Conservation (phyloP, 805 yeast genomes). For the Suhomyces vadensis region DNA sequence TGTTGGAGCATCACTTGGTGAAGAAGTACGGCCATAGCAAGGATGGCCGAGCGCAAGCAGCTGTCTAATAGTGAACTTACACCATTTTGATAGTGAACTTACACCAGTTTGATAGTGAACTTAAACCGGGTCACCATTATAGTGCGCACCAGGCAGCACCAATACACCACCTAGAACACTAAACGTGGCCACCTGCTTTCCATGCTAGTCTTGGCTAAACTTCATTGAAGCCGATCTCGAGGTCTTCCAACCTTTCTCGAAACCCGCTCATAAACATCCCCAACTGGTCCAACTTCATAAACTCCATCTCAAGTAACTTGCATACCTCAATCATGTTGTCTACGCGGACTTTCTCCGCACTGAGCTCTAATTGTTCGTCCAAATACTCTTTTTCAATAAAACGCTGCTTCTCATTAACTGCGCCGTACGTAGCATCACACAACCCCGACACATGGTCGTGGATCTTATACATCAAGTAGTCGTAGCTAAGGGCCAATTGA, state of each 20-base stretch:
- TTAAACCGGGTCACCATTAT: too few relatives aligned
- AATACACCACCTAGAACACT: too few relatives aligned
- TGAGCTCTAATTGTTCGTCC: constrained; percentile 29
- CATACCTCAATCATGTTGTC: constrained; percentile 46
- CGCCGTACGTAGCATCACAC: constrained; percentile 38
- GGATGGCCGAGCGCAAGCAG: too few relatives aligned
- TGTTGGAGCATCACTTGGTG: constrained; percentile 37
- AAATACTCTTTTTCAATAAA: constrained; percentile 22
- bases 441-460: constrained; percentile 53
- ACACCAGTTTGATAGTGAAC: too few relatives aligned
- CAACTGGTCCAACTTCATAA: constrained; percentile 54
- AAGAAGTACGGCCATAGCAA: constrained; percentile 25
- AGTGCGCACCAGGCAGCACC: too few relatives aligned
- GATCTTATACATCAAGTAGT: constrained; percentile 63
- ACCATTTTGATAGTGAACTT: too few relatives aligned
- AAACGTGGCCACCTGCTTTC: too few relatives aligned
- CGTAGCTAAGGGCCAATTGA: constrained; percentile 60
- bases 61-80: too few relatives aligned
- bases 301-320: constrained; percentile 51
- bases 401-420: constrained; percentile 35
- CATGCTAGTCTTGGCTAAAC: too few relatives aligned
- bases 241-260: constrained; percentile 15
- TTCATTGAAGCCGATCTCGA: constrained; percentile 18
- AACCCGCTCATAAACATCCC: constrained; percentile 31
- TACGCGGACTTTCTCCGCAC: constrained; percentile 40